Base-by-base conservation (phyloP, 2,329 filamentous ascomycete genomes). In the Aspergillus neotritici region DNA sequence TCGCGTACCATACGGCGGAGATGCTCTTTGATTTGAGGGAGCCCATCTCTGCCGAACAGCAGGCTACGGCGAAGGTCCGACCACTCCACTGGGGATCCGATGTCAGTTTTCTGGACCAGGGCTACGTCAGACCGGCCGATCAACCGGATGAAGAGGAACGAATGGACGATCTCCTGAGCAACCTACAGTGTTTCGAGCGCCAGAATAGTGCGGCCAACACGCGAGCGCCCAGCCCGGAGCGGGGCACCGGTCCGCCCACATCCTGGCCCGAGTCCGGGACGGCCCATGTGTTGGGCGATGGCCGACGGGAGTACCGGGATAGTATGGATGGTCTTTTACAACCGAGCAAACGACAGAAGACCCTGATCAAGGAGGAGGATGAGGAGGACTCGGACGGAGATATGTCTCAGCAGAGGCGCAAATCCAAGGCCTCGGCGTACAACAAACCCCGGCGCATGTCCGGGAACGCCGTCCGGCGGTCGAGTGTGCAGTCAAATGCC, bases 41-140 rank as follows among this genome's bases (percentile, higher is more conserved):
- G 29, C 59, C 63, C 2, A 56, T 62, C 16, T 55, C 60, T 2
- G 53, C 53, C 14, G 64, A 64, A 47, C 63, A 64, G 46, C 64
- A 63, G 56, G 64, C 64, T 30, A 65, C 59, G 41, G 60, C 64
- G 44, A 71, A 55, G 72, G 55, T 54, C 14, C 58, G 61, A 9
- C 57, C 62, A 40, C 70, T 84, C 34, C 77, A 78, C 48, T 87
- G 80, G 77, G 84, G 84, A 8, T 84, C 84, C 1, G 84, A 87
- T 61, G 62, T 74, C n/a, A 78, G 71, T 44, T 87, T 87, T 58
- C 74, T 69, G 48, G 61, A 72, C 5, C 77, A 79, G 53, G 75
- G 73, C n/a, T 87, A 82, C 54, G 67, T 78, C 5, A 76, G 81
- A 1, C 70, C 71, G 8, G 71, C 75, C 5, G 67, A 74, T 46